phyloP scores from a whole-genome alignment of 371 early-diverging fungal species.

The Globomyces sp. region DNA sequence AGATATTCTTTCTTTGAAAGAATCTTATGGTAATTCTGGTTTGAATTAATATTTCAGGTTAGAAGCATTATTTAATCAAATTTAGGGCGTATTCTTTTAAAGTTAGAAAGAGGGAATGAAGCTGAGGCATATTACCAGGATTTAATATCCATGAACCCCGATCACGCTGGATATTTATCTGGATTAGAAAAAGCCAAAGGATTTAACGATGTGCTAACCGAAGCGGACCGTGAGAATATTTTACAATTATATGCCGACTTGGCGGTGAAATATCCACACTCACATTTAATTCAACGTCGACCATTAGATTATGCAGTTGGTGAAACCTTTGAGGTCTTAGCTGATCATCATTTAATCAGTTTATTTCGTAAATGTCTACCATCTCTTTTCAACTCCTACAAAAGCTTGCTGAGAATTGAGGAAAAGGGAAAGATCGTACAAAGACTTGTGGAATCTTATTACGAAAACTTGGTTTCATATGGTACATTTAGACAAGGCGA shows the following conservation, averaged over 20 bases:
- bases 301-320: constrained; percentile 74
- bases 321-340: constrained; percentile 58
- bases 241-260: constrained; percentile 61
- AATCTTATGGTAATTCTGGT: constrained; percentile 41
- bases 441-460: constrained; percentile 61
- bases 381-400: constrained; percentile 81
- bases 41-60: not conserved
- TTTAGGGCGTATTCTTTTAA: constrained; percentile 68
- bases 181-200: constrained; percentile 61
- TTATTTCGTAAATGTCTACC: constrained; percentile 90
- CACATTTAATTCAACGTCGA: constrained; percentile 72
- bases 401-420: constrained; percentile 65
- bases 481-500: constrained; percentile 14
- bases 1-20: constrained; percentile 69
- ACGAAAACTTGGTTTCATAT: constrained; percentile 29
- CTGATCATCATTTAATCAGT: constrained; percentile 63
- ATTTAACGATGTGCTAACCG: constrained; percentile 35
- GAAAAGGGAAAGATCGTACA: constrained; percentile 68
- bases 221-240: constrained; percentile 38
- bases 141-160: constrained; percentile 79
- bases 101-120: constrained; percentile 63
- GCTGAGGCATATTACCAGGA: constrained; percentile 72
- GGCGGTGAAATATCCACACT: constrained; percentile 71
- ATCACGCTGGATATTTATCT: constrained; percentile 67
- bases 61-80: too few species aligned